Conservation (phyloP, 78 protist species). For the Dictyostelium intermedium region DNA sequence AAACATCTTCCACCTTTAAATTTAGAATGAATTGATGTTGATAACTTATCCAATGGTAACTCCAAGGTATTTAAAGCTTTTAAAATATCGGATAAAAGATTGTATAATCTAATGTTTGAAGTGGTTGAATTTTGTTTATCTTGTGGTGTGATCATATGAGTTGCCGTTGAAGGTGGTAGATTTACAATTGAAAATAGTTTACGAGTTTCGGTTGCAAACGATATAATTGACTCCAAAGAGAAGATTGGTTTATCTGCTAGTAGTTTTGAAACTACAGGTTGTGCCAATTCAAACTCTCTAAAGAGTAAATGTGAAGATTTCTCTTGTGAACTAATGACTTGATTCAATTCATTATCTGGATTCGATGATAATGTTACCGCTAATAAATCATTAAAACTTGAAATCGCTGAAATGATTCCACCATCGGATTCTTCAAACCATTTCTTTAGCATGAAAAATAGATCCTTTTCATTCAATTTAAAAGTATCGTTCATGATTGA, state of each 20-base stretch:
- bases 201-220: conserved; percentile 61
- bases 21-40: not conserved
- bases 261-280: not conserved
- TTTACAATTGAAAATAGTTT: conserved; percentile 40
- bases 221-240: conserved; percentile 11
- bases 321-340: not conserved
- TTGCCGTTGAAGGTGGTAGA: conserved; percentile 4
- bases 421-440: conserved; percentile 70
- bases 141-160: not conserved
- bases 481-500: not conserved
- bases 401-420: conserved; percentile 10
- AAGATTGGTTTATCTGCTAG: conserved; percentile 11
- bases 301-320: not conserved
- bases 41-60: conserved; percentile 3
- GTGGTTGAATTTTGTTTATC: not conserved
- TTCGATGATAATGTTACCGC: conserved; percentile 17
- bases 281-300: not conserved
- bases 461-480: conserved; percentile 24
- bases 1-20: conserved; percentile 70
- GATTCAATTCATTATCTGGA: conserved; percentile 38
- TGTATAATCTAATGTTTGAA: conserved; percentile 33
- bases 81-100: conserved; percentile 12
- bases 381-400: conserved; percentile 42
- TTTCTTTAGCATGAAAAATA: not conserved
- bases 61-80: conserved; percentile 40